Evolutionary conservation across 73 alveolate species (phyloP), one percentile per base, ranked within the genome.

Genomic region (Paramecium biaurelia): DNA sequence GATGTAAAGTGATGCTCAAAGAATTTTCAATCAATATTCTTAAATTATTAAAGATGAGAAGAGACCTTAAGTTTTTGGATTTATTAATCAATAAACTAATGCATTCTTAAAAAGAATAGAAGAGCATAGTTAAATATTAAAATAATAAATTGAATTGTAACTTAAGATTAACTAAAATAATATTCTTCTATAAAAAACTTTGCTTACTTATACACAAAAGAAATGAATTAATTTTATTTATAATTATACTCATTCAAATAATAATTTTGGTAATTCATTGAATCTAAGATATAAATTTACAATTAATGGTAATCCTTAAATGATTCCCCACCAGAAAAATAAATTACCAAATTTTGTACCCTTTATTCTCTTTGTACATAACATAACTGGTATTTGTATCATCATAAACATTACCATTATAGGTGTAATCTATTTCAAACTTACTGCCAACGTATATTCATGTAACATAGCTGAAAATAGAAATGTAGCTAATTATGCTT

Each of bases 381-480:
- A 30, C 86, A 92, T 76, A 21, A 92, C 57, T 10, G 95, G 95
- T 2, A 92, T 57, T 85, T 92, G 37, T 34, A 92, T 53, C 76
- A 92, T 85, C 95, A 92, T 92, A 45, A 92, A 86, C 38, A 67
- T 70, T 8, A 92, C 70, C 58, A 92, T 70, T 38, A 79, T 85
- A 11, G 95, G 95, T 21, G 85, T 74, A 1, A 92, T 34, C 11
- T 45, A 30, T 70, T 93, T 95, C 68, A 93, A 93, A 12, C 89
- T 56, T 42, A 92, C 53, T 23, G 93, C 93, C 26, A 92, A 79
- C 20, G 92, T 58, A 74, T 85, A 82, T 74, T 95, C 96, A 49
- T 95, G 98, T 35, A 93, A 74, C 32, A 93, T 56, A 5, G 95
- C 96, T 37, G 95, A 79, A 88, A 95, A 95, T 23, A 90, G 23